Evolutionary conservation across 23 red algal genomes (phyloP), one percentile per base, ranked within the genome.

Genomic region (Agarophyton chilense): DNA sequence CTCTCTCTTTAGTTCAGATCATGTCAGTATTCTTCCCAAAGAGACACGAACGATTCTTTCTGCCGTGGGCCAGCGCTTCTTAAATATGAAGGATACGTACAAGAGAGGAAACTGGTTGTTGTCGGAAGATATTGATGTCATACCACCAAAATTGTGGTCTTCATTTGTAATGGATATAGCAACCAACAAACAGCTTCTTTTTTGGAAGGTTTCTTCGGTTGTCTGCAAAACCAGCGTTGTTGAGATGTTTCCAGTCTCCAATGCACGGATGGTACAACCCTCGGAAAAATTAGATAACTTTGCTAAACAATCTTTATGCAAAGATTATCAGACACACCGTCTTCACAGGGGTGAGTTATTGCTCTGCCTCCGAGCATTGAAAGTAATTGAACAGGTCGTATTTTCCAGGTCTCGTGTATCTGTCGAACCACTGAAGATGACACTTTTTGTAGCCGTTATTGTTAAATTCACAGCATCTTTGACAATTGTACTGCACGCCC

Each of bases 351-450:
- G 9, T 54, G 77, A 81, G 7, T 81, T 25, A 26, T 34, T 81
- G 49, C 53, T 81, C 29, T 81, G 49, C 26, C 21, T 81, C 32
- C 77, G 77, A 3, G 49, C 40, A 6, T 29, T 81, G 1, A 81
- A 81, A 42, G 46, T 81, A 61, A 33, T 81, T 11, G 77, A 81
- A 42, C 51, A 81, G 28, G 60, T 81, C 4, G 77, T 32, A 2
- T 39, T 42, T 9, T 81, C 77, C 2, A 26, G 53, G 2, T 81
- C 49, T 25, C 9, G 51, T 2, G 7, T 4, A 11, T 34, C 11
- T n/a, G 49, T 81, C 9, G 21, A 51, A 4, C 77, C 77, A 21
- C 29, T 81, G 26, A 29, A 11, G 77, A 14, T 5, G 1, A 32
- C 51, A 4, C 52, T 61, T 2, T 61, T 51, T 33, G 60, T 60